phyloP scores from a whole-genome alignment of 2,329 filamentous ascomycete species.

The Penicillium sp. region DNA sequence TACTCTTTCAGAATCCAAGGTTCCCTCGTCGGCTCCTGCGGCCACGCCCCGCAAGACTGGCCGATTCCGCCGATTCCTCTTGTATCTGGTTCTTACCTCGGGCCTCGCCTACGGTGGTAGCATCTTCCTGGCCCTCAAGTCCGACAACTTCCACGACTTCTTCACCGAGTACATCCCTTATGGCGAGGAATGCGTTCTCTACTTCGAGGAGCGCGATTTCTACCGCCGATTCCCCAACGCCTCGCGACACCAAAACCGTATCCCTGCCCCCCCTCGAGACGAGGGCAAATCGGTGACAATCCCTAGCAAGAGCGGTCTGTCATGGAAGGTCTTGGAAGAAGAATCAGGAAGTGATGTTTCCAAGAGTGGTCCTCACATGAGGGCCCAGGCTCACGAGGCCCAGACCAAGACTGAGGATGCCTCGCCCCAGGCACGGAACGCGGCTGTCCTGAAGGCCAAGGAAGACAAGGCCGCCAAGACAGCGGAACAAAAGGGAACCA shows the following conservation, averaged over 20 bases:
- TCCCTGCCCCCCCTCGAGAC: slow-evolving; percentile 36
- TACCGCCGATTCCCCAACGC: slow-evolving; percentile 71
- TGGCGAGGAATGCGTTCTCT: slow-evolving; percentile 89
- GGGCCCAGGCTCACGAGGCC: slow-evolving; percentile 31
- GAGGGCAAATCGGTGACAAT: slow-evolving; percentile 72
- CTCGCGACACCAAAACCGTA: slow-evolving; percentile 45
- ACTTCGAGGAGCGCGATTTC: slow-evolving; percentile 93
- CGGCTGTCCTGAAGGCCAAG: slow-evolving; percentile 31
- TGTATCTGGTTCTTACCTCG: slow-evolving; percentile 71
- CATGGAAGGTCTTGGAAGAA: slow-evolving; percentile 68
- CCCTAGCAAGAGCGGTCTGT: slow-evolving; percentile 77
- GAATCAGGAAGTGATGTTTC: slow-evolving; percentile 57
- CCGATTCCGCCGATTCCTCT: slow-evolving; percentile 70
- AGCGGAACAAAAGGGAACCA: slow-evolving; percentile 15
- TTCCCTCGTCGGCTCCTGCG: slow-evolving; percentile 39
- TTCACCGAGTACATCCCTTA: slow-evolving; percentile 96
- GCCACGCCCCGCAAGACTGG: slow-evolving; percentile 60
- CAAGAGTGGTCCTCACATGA: slow-evolving; percentile 49
- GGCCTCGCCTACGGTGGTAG: slow-evolving; percentile 78
- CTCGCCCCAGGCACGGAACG: slow-evolving; percentile 28
- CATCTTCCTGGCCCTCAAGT: slow-evolving; percentile 86
- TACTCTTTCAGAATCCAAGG: slow-evolving; percentile 33
- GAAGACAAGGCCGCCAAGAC: slow-evolving; percentile 27
- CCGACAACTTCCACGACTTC: slow-evolving; percentile 98
- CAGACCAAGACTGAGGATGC: slow-evolving; percentile 25